Percentiles rank a stretch among this genome's conserved stretches.
phyloP scores from a whole-genome alignment of 495 filamentous ascomycete genomes.

The Penicillium steckii region DNA sequence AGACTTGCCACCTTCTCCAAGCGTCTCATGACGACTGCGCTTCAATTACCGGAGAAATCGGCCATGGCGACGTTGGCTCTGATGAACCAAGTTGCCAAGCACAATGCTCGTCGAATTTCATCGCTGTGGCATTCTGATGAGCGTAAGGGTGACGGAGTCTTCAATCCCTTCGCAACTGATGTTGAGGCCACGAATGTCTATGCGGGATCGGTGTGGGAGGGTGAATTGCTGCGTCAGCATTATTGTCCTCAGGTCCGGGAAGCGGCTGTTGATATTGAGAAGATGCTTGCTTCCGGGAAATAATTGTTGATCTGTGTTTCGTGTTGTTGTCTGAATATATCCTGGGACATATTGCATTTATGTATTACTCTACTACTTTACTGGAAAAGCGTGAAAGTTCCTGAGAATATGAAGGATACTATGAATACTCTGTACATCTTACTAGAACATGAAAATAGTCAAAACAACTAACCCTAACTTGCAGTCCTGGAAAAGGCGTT shows the following conservation, averaged over 20 bases:
- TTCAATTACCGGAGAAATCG: conserved; percentile 90
- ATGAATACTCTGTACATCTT: background rate
- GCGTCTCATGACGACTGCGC: conserved; percentile 73
- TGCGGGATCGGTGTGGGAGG: conserved; percentile 89
- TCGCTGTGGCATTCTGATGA: conserved; percentile 86
- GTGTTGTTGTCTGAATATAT: conserved; percentile 1
- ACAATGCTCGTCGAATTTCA: conserved; percentile 66
- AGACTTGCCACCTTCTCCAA: conserved; percentile 92
- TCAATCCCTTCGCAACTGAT: conserved; percentile 52
- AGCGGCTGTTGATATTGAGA: conserved; percentile 69
- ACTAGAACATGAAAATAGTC: too few relatives aligned
- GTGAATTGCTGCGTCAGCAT: conserved; percentile 79
- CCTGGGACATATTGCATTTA: conserved; percentile 3
- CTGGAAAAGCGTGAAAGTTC: background rate
- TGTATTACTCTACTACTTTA: conserved; percentile 2
- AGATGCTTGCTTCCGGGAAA: conserved; percentile 44
- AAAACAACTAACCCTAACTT: too few relatives aligned
- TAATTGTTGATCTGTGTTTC: conserved; percentile 21
- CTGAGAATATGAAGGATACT: background rate
- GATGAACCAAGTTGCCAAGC: conserved; percentile 69
- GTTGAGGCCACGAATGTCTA: conserved; percentile 86
- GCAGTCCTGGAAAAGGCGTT: too few relatives aligned
- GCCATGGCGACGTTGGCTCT: conserved; percentile 72
- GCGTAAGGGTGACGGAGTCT: conserved; percentile 77
- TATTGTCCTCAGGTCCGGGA: conserved; percentile 84